Conservation (phyloP, 2,329 filamentous ascomycete species). For the Pestalotiopsis sp. region DNA sequence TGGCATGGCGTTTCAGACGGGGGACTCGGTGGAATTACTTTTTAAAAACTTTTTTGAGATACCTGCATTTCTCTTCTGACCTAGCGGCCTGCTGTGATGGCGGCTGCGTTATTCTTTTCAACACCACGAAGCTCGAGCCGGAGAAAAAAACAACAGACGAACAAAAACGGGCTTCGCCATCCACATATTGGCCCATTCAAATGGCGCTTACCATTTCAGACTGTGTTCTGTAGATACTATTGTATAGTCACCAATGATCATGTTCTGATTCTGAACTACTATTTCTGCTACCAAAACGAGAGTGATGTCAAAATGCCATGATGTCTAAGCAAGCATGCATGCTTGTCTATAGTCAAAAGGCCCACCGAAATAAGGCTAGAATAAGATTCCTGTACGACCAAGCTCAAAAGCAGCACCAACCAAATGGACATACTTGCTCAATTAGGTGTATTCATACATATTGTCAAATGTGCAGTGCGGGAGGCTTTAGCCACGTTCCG, state of each 20-base stretch:
- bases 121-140: neutral
- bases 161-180: neutral
- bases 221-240: conserved; percentile 8
- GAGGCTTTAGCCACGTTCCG: neutral
- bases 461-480: neutral
- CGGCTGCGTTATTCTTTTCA: neutral
- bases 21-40: neutral
- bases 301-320: neutral
- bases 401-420: neutral
- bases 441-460: neutral
- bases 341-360: neutral
- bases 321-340: neutral
- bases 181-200: neutral
- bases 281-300: neutral
- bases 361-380: neutral
- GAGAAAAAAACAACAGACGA: neutral
- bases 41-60: conserved; percentile 2
- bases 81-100: neutral
- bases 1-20: conserved; percentile 9
- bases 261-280: neutral
- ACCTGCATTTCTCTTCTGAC: conserved; percentile 7
- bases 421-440: neutral
- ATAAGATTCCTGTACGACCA: neutral
- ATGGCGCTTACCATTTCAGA: neutral
- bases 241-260: conserved; percentile 3